Percentiles rank a stretch among this genome's conserved stretches.
Evolutionary conservation across 495 filamentous ascomycete genomes (phyloP).

Genomic region (Trichoderma asperelloides): DNA sequence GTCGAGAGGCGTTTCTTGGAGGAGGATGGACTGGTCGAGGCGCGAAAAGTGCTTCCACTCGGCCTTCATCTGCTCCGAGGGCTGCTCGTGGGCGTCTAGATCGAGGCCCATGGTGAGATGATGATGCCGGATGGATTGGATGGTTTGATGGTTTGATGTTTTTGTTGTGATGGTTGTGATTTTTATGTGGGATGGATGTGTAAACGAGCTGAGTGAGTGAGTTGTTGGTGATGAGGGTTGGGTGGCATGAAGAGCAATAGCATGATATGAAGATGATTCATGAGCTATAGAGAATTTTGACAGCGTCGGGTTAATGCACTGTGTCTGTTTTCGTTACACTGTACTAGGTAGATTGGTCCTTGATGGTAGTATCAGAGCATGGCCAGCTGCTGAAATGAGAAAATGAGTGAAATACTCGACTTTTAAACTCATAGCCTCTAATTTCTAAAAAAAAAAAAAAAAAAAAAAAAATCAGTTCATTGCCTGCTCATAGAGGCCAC

Average conservation of each 20-base stretch:
- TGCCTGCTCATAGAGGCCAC: too few relatives aligned
- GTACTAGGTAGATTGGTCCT: not conserved
- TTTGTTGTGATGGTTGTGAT: not conserved
- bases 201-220: not conserved
- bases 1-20: slow-evolving; percentile 31
- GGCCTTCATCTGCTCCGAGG: slow-evolving; percentile 53
- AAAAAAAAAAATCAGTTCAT: too few relatives aligned
- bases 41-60: slow-evolving; percentile 50
- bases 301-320: not conserved
- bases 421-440: too few relatives aligned
- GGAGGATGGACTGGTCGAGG: slow-evolving; percentile 31
- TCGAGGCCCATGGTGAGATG: slow-evolving; percentile 17
- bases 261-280: not conserved
- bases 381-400: too few relatives aligned
- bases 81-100: slow-evolving; percentile 61
- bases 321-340: not conserved
- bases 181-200: not conserved
- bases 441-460: too few relatives aligned
- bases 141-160: too few relatives aligned
- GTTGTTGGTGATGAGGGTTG: not conserved
- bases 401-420: not conserved
- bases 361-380: not conserved
- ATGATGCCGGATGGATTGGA: not conserved
- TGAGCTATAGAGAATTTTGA: not conserved
- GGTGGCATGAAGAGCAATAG: not conserved